Base-by-base conservation (phyloP, 2,329 filamentous ascomycete genomes). In the Orbilia ellipsospora region DNA sequence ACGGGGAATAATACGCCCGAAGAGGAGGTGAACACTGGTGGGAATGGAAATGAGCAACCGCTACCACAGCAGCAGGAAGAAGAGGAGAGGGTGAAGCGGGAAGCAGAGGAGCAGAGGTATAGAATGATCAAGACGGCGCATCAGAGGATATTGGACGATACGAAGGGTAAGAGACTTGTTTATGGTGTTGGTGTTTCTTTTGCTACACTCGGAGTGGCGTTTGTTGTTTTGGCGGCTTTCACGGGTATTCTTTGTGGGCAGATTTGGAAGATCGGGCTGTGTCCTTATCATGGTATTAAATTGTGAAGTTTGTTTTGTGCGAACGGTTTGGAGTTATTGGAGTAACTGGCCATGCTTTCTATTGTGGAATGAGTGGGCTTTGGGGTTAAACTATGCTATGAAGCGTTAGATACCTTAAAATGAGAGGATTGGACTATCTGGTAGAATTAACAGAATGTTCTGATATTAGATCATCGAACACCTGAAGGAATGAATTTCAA, bases 91-190 rank as follows among this genome's bases (percentile, higher is more conserved):
- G 50, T 42, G 42, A 20, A 26, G 18, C 44, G 16, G 23, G 54
- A 54, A 36, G 3, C 48, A 20, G 67, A 52, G 28, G 45, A 52
- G 15, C 59, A 36, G 28, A 44, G 67, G 18, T 28, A 18, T 15
- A 48, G 60, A 23, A 55, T 69, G 64, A 56, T 75, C 16, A 60
- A 12, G 36, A 36, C 12, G 26, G 52, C 64, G 4, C 72, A 75
- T 56, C 10, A 23, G 12, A 28, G 72, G n/a, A 68, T 75, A 23
- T n/a, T 75, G 45, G 44, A 75, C 8, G 64, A 75, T 65, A 69
- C 72, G 13, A 69, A 64, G 12, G 44, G 64, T 0, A 69, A 75
- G 28, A 31, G 72, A 3, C 45, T 75, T 6, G 51, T 68, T 26
- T 75, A 63, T 18, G 64, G 72, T 4, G 64, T 64, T 6, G 20